These are phyloP conservation scores for Penicillium mononematosum DNA, from an alignment of 495 filamentous ascomycete species.

Conservation along the genomic window DNA sequence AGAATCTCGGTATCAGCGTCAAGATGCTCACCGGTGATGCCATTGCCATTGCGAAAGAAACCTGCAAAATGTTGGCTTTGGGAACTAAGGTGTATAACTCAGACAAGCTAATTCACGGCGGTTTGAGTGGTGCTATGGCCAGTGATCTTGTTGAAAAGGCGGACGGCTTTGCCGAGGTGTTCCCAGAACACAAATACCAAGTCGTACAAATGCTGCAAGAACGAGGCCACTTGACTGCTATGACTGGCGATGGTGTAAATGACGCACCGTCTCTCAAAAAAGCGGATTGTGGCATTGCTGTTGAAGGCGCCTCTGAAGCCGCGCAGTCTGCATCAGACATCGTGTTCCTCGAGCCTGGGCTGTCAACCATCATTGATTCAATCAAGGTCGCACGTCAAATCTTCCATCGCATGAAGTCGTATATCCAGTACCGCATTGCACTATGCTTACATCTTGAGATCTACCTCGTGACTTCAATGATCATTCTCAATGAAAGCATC, in stretches of 20 bases:
- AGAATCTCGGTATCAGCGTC: conserved; percentile 68
- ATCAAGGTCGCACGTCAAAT: conserved; percentile 75
- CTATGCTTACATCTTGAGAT: conserved; percentile 73
- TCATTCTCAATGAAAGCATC: conserved; percentile 71
- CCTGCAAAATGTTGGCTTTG: conserved; percentile 71
- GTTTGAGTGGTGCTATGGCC: conserved; percentile 65
- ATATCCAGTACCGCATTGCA: conserved; percentile 76
- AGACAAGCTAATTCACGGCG: conserved; percentile 67
- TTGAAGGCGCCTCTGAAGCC: conserved; percentile 72
- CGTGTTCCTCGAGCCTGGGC: conserved; percentile 70
- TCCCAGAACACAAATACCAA: conserved; percentile 97
- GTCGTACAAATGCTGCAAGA: conserved; percentile 96
- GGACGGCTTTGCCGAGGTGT: conserved; percentile 81
- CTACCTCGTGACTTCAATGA: conserved; percentile 70
- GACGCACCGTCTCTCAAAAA: conserved; percentile 96
- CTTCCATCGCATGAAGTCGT: conserved; percentile 78
- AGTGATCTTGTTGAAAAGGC: conserved; percentile 70
- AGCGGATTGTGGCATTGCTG: conserved; percentile 75
- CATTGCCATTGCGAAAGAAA: conserved; percentile 74
- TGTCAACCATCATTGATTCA: conserved; percentile 71
- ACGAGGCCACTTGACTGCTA: conserved; percentile 92
- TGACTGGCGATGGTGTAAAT: conserved; percentile 98
- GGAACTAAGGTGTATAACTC: conserved; percentile 78
- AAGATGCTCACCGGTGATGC: conserved; percentile 79
- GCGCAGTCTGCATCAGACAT: conserved; percentile 74